Evolutionary conservation across 345 rosid genomes (phyloP).

Genomic region (Aethionema arabicum): DNA sequence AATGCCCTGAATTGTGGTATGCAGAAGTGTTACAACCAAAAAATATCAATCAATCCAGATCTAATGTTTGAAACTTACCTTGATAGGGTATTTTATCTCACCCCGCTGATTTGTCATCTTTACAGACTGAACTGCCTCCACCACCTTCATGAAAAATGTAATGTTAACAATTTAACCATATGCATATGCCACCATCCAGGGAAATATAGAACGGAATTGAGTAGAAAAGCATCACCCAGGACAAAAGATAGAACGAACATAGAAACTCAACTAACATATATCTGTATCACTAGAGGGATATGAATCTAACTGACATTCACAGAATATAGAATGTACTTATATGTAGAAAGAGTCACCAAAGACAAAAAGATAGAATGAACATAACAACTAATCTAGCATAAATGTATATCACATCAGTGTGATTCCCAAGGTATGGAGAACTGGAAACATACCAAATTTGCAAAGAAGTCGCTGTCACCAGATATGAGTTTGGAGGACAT

Average conservation of each 20-base stretch:
- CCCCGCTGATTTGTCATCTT: slow-evolving; percentile 91
- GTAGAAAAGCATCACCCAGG: not conserved
- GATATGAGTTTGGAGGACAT: slow-evolving; percentile 97
- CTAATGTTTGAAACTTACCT: slow-evolving; percentile 46
- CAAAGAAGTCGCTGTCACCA: slow-evolving; percentile 88
- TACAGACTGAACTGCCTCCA: slow-evolving; percentile 78
- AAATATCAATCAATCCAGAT: slow-evolving; percentile 2
- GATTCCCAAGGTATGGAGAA: slow-evolving; percentile 13
- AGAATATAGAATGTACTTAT: too few relatives aligned
- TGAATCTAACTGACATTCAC: too few relatives aligned
- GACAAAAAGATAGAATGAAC: not conserved
- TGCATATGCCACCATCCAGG: slow-evolving; percentile 17
- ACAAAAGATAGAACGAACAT: not conserved
- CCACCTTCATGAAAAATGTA: slow-evolving; percentile 51
- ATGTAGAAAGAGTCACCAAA: not conserved
- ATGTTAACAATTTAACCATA: slow-evolving; percentile 11
- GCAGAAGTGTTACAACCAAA: not conserved
- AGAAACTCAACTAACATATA: not conserved
- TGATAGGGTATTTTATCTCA: slow-evolving; percentile 90
- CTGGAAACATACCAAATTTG: slow-evolving; percentile 67
- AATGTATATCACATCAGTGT: not conserved
- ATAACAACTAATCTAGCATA: not conserved
- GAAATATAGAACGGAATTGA: not conserved
- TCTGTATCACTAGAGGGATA: not conserved
- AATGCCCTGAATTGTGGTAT: slow-evolving; percentile 55